phyloP scores from a whole-genome alignment of 2,329 filamentous ascomycete species.

The Beauveria caledonica region DNA sequence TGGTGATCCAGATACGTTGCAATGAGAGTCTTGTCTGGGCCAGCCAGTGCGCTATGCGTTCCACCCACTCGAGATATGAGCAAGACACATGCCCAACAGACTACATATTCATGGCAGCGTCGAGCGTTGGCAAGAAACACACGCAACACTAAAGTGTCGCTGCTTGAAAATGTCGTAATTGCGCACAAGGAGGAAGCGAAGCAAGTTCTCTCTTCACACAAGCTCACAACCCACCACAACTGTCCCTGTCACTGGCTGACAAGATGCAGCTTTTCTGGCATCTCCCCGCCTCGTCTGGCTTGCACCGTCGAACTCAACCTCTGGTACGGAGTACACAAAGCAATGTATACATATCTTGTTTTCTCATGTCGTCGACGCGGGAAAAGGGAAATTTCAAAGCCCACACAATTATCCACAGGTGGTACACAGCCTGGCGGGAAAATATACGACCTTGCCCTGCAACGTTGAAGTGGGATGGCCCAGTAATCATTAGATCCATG shows the following conservation, averaged over 20 bases:
- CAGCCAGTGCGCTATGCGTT: background rate
- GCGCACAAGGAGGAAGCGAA: background rate
- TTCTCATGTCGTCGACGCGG: background rate
- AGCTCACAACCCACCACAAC: background rate
- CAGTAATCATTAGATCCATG: background rate
- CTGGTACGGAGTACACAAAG: background rate
- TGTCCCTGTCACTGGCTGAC: background rate
- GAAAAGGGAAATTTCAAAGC: background rate
- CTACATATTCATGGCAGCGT: no score
- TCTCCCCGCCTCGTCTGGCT: background rate
- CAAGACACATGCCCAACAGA: background rate
- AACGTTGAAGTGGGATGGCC: background rate
- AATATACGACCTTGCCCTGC: background rate
- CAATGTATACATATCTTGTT: background rate
- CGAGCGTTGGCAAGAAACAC: no score
- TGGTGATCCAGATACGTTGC: background rate
- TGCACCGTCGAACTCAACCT: background rate
- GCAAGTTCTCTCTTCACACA: background rate
- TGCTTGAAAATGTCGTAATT: background rate
- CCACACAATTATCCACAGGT: background rate
- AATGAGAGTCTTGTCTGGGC: background rate
- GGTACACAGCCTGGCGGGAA: background rate
- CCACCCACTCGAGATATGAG: background rate
- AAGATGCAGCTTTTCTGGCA: background rate
- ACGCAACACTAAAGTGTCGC: background rate